These are phyloP conservation scores for Domatiomyces catenatus DNA, from an alignment of 2,329 filamentous ascomycete genomes.

Conservation along the genomic window DNA sequence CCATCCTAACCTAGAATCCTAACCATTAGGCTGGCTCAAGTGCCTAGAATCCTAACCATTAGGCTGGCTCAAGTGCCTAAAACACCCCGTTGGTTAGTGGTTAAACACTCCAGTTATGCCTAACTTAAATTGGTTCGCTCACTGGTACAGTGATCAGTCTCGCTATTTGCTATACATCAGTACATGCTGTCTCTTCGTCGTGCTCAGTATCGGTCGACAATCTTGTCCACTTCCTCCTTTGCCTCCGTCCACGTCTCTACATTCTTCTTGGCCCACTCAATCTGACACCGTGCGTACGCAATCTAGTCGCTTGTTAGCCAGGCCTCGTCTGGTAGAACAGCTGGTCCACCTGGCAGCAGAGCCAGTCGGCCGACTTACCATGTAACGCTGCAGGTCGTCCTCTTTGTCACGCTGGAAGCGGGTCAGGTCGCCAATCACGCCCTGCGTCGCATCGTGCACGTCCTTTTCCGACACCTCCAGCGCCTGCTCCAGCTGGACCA, in stretches of 20 bases:
- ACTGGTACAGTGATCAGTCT: too few relatives aligned
- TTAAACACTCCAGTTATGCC: too few relatives aligned
- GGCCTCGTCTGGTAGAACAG: too few relatives aligned
- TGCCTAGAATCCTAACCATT: too few relatives aligned
- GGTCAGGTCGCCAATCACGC: slow-evolving; percentile 76
- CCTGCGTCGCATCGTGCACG: slow-evolving; percentile 79
- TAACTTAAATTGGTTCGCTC: too few relatives aligned
- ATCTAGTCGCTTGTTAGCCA: slow-evolving; percentile 39
- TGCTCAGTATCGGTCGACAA: slow-evolving; percentile 32
- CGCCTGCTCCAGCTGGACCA: slow-evolving; percentile 72
- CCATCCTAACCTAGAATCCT: too few relatives aligned
- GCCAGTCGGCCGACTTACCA: slow-evolving; percentile 48
- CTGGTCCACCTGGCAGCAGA: too few relatives aligned
- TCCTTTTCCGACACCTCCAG: slow-evolving; percentile 77
- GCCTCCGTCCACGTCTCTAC: slow-evolving; percentile 89
- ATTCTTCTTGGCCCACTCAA: slow-evolving; percentile 87
- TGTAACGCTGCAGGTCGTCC: slow-evolving; percentile 80
- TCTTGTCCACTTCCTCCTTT: slow-evolving; percentile 73
- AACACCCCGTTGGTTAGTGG: too few relatives aligned
- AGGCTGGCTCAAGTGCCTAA: too few relatives aligned
- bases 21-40: too few relatives aligned
- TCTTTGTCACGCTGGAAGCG: slow-evolving; percentile 93
- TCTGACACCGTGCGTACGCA: slow-evolving; percentile 79
- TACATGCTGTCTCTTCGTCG: too few relatives aligned
- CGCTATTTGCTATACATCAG: too few relatives aligned